Percentiles rank a stretch among this genome's conserved stretches.
phyloP scores from a whole-genome alignment of 2,329 filamentous ascomycete genomes.

The Aspergillus oerlinghausenensis region DNA sequence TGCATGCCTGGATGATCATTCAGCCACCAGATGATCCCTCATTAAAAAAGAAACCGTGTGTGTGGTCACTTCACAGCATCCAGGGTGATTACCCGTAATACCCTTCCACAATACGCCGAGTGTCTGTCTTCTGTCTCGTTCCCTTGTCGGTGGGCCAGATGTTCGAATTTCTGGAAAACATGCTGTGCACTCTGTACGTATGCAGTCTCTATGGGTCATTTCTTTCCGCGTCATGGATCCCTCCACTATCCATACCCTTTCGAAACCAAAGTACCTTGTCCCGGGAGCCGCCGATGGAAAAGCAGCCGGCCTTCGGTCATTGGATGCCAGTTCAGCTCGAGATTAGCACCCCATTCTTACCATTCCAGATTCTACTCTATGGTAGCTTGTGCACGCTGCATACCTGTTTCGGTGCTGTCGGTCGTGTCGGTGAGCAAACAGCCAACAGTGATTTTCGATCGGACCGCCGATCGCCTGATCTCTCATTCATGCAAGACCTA shows the following conservation, averaged over 20 bases:
- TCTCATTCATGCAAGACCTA: conserved; percentile 20
- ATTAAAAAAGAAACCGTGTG: conserved; percentile 3
- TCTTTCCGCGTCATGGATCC: conserved; percentile 2
- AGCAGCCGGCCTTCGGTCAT: not conserved
- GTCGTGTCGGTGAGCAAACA: conserved; percentile 26
- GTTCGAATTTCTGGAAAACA: conserved; percentile 20
- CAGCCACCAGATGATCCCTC: conserved; percentile 17
- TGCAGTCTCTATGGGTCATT: not conserved
- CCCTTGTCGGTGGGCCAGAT: conserved; percentile 8
- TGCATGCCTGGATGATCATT: conserved; percentile 25
- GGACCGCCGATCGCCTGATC: conserved; percentile 27
- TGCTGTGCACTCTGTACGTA: conserved; percentile 11
- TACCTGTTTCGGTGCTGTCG: conserved; percentile 11
- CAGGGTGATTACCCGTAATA: not conserved
- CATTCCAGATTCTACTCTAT: not conserved
- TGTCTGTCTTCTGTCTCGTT: conserved; percentile 15
- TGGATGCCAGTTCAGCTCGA: not conserved
- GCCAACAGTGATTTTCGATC: conserved; percentile 19
- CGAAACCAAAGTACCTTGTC: not conserved
- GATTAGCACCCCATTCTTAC: not conserved
- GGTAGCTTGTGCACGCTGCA: conserved; percentile 9
- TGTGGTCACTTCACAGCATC: conserved; percentile 1
- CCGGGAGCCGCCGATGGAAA: not conserved
- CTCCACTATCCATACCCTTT: not conserved
- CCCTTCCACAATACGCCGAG: not conserved